Evolutionary conservation across 768 basidiomycete genomes (phyloP), one percentile per base, ranked within the genome.

Genomic region (Amanita exitialis): DNA sequence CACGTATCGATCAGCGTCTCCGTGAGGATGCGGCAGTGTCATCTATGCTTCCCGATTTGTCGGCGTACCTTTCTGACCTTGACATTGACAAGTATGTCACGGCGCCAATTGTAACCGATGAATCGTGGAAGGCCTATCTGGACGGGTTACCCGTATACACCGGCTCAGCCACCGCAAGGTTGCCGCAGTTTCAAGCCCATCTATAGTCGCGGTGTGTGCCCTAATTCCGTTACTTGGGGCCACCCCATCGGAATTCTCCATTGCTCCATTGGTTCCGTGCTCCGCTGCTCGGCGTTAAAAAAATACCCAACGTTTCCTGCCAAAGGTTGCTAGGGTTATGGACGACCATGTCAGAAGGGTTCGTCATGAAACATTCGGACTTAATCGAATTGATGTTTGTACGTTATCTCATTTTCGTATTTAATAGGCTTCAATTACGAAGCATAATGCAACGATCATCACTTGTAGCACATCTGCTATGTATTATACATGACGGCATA

Each of bases 81-180:
- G 56, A 68, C 20, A 75, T 79, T 51, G 75, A 69, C 52, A 65
- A 71, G 21, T 78, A 76, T 49, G 69, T 78, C 48, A 68, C 67
- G 45, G 78, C 77, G 12, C 78, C 77, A 15, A 77, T 80, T 50
- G 68, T 78, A 12, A 73, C 76, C 28, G 76, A 77, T 55, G 64
- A 58, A 23, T 52, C 63, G 23, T 80, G 77, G 78, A 76, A 78
- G 54, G 58, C 61, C 12, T 78, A 78, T 59, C 53, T 72, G 10
- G 57, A 58, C 15, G 54, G 53, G 8, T 59, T 79, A 43, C 65
- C 74, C 34, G 66, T 67, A 10, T 72, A 72, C 58, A 66, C 66
- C 47, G 76, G 76, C 7, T 67, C 66, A 35, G 72, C 75, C 1
- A 43, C 62, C 46, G 67, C 71, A 23, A 60, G 64, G 47, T 54